A percentile compares a stretch with the other conserved stretches of the same genome.
Evolutionary conservation across 345 rosid species (phyloP).

Genomic region (Hibiscus syriacus): DNA sequence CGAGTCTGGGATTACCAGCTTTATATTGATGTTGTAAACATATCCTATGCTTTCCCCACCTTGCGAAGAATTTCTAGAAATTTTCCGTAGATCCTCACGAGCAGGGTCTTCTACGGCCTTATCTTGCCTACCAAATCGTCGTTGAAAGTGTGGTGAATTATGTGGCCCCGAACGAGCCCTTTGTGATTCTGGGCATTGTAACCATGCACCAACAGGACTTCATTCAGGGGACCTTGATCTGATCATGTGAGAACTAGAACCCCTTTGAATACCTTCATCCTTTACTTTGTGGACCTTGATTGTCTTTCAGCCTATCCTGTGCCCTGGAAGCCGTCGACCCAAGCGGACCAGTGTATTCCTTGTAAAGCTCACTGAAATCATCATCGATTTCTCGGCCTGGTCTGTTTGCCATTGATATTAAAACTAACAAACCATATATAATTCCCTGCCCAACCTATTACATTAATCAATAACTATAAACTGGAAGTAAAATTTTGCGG

Average conservation of each 20-base stretch:
- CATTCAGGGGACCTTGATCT: constrained; percentile 80
- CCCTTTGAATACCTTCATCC: constrained; percentile 62
- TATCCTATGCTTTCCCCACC: constrained; percentile 90
- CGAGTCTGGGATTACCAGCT: constrained; percentile 47
- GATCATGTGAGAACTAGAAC: constrained; percentile 54
- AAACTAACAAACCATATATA: constrained; percentile 6
- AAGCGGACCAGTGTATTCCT: constrained; percentile 90
- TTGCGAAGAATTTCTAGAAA: constrained; percentile 86
- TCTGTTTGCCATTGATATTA: constrained; percentile 54
- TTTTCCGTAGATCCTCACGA: constrained; percentile 61
- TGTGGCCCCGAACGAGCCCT: constrained; percentile 50
- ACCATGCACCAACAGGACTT: constrained; percentile 56
- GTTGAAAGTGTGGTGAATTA: constrained; percentile 58
- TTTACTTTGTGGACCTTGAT: constrained; percentile 60
- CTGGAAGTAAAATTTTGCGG: neutral
- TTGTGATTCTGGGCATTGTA: constrained; percentile 55
- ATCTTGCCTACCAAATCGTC: constrained; percentile 62
- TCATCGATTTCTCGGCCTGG: constrained; percentile 79
- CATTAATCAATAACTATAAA: neutral
- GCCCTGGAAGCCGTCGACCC: constrained; percentile 25
- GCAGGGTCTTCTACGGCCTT: constrained; percentile 58
- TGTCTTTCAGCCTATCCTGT: constrained; percentile 42
- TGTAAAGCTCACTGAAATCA: constrained; percentile 90
- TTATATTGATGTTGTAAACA: constrained; percentile 50
- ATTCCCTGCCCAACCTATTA: constrained; percentile 16